These are phyloP conservation scores for Pseudoneurospora amorphoporcata DNA, from an alignment of 495 filamentous ascomycete species.

Conservation along the genomic window DNA sequence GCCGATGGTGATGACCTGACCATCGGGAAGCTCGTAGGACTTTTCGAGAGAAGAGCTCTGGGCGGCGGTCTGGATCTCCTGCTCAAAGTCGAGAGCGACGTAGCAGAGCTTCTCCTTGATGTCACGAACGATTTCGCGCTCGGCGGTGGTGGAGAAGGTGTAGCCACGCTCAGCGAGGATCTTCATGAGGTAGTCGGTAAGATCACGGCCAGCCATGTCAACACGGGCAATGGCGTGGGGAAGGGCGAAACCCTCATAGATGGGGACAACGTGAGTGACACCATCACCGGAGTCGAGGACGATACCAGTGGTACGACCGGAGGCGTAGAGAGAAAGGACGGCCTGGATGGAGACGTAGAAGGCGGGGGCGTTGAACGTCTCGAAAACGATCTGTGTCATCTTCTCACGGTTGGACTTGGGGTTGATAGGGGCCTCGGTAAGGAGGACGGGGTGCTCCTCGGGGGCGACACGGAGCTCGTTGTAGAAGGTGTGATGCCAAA, in stretches of 20 bases:
- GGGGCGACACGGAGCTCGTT: conserved; percentile 99
- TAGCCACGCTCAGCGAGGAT: conserved; percentile 98
- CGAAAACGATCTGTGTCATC: conserved; percentile 99
- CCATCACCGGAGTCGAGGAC: conserved; percentile 99
- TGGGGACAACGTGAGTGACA: conserved; percentile 99
- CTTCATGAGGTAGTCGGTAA: conserved; percentile 99
- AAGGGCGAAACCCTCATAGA: conserved; percentile 99
- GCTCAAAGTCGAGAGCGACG: conserved; percentile 98
- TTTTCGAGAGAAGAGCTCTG: conserved; percentile 96
- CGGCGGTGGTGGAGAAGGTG: conserved; percentile 98
- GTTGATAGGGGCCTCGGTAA: conserved; percentile 99
- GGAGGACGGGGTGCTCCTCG: conserved; percentile 98
- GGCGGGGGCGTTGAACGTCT: conserved; percentile 99
- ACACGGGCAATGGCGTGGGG: conserved; percentile 99
- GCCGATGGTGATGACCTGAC: conserved; percentile 99
- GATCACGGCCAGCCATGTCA: conserved; percentile 98
- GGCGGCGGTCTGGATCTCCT: conserved; percentile 99
- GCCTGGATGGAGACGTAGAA: conserved; percentile 99
- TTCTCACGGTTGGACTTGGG: conserved; percentile 99
- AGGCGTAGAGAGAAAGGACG: conserved; percentile 97
- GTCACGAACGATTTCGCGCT: conserved; percentile 99
- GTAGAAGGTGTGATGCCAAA: conserved; percentile 99
- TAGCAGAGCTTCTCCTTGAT: conserved; percentile 99
- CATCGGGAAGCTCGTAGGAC: conserved; percentile 99
- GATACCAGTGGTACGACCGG: conserved; percentile 99